These are phyloP conservation scores for Botryotinia convoluta DNA, from an alignment of 2,329 filamentous ascomycete species.

Conservation along the genomic window DNA sequence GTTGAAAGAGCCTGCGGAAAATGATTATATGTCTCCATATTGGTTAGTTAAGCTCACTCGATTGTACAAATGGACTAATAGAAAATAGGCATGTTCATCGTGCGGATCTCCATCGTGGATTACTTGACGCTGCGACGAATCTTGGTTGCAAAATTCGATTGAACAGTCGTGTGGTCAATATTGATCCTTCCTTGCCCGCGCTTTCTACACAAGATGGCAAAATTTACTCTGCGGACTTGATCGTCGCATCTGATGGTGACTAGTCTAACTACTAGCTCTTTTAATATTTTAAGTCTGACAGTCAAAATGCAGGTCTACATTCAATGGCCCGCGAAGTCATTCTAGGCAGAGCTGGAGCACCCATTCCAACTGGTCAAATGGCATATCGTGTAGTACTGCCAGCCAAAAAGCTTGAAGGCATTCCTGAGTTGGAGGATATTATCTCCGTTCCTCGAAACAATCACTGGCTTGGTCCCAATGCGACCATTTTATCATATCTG, in stretches of 20 bases:
- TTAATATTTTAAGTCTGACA: background rate
- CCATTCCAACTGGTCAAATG: constrained; percentile 43
- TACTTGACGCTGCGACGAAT: background rate
- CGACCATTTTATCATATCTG: constrained; percentile 28
- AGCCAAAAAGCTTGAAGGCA: constrained; percentile 41
- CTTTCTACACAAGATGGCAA: background rate
- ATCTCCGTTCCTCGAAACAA: constrained; percentile 43
- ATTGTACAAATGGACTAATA: background rate
- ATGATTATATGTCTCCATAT: constrained; percentile 18
- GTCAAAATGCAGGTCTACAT: background rate
- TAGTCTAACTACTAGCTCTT: background rate
- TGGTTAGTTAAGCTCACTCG: background rate
- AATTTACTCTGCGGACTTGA: background rate
- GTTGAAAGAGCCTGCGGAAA: constrained; percentile 24
- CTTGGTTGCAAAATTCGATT: background rate
- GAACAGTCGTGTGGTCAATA: background rate
- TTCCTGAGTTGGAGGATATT: constrained; percentile 42
- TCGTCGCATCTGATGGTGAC: background rate
- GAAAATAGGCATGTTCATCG: constrained; percentile 3
- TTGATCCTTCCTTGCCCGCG: background rate
- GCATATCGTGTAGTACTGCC: constrained; percentile 47
- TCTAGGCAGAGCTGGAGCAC: constrained; percentile 38
- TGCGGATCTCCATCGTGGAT: background rate
- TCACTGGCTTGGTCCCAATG: constrained; percentile 41
- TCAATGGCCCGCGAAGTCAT: constrained; percentile 31